Evolutionary conservation across 2,329 filamentous ascomycete genomes (phyloP), one percentile per base, ranked within the genome.

Genomic region (Metarhizium brunneum): DNA sequence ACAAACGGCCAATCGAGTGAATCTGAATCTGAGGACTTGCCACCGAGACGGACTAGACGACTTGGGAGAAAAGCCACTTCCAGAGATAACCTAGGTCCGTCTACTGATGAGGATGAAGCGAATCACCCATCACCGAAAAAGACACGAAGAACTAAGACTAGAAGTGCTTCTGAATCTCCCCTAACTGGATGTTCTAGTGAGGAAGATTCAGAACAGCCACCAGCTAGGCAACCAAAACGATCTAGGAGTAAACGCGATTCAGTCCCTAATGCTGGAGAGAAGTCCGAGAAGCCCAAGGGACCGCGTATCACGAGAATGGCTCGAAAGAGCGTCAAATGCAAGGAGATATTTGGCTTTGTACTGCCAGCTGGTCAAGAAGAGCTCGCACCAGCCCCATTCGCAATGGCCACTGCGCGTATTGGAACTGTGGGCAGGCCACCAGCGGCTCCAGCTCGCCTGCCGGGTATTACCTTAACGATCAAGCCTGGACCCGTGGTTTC

Each of bases 271-370:
- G 25, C 2, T 14, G 25, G 35, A 30, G 35, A 50, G 20, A 20
- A 42, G 47, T 4, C 35, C 4, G n/a, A 40, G 25, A 47, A n/a
- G 35, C 53, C 10, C n/a, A 47, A 50, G 20, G 66, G 65, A 2
- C 74, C 73, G 11, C 69, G 69, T 8, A 67, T 78, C 18, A 68
- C 69, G 1, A 71, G 64, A 47, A 65, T 78, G 56, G 63, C 68
- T 29, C 70, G 71, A 25, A 76, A 71, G 60, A 72, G 73, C 47
- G 65, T 78, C 48, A 76, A 70, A 57, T 77, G 76, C 62, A 74
- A 66, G 58, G 76, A 78, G 55, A 69, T 78, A n/a, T 67, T 78
- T 52, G 76, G 76, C 3, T 73, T 72, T 49, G 53, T 64, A 8
- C 49, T 64, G 20, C 61, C 62, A 2, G 38, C 52, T 13, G 61